Evolutionary conservation across 805 yeast genomes (phyloP).

Genomic region (Hanseniaspora valbyensis): DNA sequence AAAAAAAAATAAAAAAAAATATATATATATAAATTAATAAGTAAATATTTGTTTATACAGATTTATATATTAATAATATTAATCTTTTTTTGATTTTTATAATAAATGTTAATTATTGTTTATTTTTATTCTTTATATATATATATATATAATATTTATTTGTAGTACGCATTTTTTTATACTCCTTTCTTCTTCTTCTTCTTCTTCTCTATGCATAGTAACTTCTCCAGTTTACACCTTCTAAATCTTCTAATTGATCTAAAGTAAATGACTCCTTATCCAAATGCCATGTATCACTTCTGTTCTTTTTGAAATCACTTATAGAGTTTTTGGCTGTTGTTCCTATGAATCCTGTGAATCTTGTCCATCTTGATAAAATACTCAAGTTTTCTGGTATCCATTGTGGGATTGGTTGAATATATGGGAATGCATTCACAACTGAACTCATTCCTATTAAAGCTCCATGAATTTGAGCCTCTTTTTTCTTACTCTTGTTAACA

Average conservation of each 20-base stretch:
- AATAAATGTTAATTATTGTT: too few relatives aligned
- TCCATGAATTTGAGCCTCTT: conserved; percentile 54
- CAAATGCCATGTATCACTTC: conserved; percentile 94
- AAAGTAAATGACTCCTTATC: conserved; percentile 65
- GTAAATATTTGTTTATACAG: too few relatives aligned
- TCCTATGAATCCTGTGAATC: conserved; percentile 69
- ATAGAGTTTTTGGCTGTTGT: conserved; percentile 70
- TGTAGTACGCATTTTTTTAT: neutral
- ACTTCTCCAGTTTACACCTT: conserved; percentile 88
- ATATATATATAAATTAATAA: too few relatives aligned
- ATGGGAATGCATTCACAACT: conserved; percentile 78
- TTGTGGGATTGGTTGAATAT: conserved; percentile 75
- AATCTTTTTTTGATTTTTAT: too few relatives aligned
- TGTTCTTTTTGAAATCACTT: conserved; percentile 75
- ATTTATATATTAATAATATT: too few relatives aligned
- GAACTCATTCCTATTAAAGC: conserved; percentile 85
- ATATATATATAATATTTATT: too few relatives aligned
- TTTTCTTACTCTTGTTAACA: conserved; percentile 31
- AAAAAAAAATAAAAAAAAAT: too few relatives aligned
- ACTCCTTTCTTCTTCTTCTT: too few relatives aligned
- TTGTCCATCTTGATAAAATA: conserved; percentile 57
- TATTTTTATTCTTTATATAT: too few relatives aligned
- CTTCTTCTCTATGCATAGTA: conserved; percentile 84
- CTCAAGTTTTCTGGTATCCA: conserved; percentile 77
- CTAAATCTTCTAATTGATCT: conserved; percentile 78